Conservation (phyloP, 164 flowering plant species). For the Berberis thunbergii region DNA sequence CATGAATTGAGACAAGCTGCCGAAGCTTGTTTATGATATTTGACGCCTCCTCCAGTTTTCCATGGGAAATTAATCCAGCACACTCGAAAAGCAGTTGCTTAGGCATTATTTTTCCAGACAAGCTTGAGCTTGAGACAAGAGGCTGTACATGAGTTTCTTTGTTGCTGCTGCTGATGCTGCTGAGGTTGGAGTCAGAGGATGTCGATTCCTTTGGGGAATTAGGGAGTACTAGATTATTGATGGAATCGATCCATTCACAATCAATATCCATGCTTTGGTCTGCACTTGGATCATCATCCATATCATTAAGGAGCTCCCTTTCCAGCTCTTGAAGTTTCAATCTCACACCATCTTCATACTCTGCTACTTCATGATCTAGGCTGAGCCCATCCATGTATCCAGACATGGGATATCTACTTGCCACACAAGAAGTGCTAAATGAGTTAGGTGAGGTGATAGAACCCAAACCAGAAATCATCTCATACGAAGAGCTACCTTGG, state of each 20-base stretch:
- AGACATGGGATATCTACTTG: slow-evolving; percentile 10
- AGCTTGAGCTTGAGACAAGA: slow-evolving; percentile 9
- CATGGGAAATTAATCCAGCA: slow-evolving; percentile 67
- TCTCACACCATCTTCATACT: slow-evolving; percentile 47
- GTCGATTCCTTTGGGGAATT: slow-evolving; percentile 69
- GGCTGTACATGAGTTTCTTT: slow-evolving; percentile 30
- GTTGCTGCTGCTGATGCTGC: slow-evolving; percentile 45
- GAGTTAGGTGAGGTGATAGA: slow-evolving; percentile 18
- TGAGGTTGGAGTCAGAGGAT: slow-evolving; percentile 54
- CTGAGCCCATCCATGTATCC: slow-evolving; percentile 37
- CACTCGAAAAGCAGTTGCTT: slow-evolving; percentile 66
- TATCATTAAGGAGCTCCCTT: slow-evolving; percentile 55
- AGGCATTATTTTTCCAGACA: slow-evolving; percentile 27
- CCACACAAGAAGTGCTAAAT: slow-evolving; percentile 12
- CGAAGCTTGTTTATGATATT: slow-evolving; percentile 55
- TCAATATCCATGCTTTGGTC: slow-evolving; percentile 55
- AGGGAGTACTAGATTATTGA: slow-evolving; percentile 25
- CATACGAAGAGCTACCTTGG: slow-evolving; percentile 20
- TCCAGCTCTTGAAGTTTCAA: slow-evolving; percentile 78
- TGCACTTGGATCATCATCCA: slow-evolving; percentile 28
- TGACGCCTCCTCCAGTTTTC: slow-evolving; percentile 51
- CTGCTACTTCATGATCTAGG: slow-evolving; percentile 25
- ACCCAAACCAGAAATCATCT: slow-evolving; percentile 11
- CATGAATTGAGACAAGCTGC: slow-evolving; percentile 78
- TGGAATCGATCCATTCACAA: slow-evolving; percentile 47